A percentile compares a stretch with the other conserved stretches of the same genome.
phyloP scores from a whole-genome alignment of 148 eudicot species.

The Amaranthus palmeri region DNA sequence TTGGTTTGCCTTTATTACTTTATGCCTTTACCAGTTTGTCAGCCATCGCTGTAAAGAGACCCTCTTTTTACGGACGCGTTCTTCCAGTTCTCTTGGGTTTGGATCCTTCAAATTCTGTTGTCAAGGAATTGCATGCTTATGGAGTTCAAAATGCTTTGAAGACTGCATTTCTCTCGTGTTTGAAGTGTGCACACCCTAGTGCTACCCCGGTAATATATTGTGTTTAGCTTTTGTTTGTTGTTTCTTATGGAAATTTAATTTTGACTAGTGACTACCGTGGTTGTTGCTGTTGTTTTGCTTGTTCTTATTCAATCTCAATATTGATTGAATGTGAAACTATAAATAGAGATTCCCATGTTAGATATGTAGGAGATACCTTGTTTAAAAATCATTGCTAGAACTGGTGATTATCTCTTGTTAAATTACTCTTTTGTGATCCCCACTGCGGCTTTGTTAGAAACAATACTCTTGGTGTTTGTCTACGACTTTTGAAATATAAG shows the following conservation, averaged over 20 bases:
- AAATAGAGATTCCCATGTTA: neutral
- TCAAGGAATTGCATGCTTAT: constrained; percentile 55
- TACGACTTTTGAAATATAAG: neutral
- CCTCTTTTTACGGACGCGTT: constrained; percentile 93
- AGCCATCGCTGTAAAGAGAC: constrained; percentile 76
- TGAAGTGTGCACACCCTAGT: constrained; percentile 80
- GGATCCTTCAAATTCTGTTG: constrained; percentile 64
- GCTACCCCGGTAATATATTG: constrained; percentile 74
- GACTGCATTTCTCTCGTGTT: constrained; percentile 79
- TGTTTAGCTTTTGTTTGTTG: neutral
- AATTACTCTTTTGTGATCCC: neutral
- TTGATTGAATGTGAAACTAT: constrained; percentile 7
- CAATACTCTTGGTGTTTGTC: neutral
- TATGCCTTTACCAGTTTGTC: constrained; percentile 58
- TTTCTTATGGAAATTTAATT: neutral
- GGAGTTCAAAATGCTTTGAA: constrained; percentile 79
- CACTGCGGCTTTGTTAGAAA: neutral
- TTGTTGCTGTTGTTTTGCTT: constrained; percentile 3
- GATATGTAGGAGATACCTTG: neutral
- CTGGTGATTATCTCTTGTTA: neutral
- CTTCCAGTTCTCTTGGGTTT: constrained; percentile 86
- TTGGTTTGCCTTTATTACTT: constrained; percentile 3
- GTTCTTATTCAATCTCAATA: neutral
- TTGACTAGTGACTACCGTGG: neutral
- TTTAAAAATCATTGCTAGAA: neutral